Base-by-base conservation (phyloP, 2,329 filamentous ascomycete species). In the Arachnopeziza araneosa region DNA sequence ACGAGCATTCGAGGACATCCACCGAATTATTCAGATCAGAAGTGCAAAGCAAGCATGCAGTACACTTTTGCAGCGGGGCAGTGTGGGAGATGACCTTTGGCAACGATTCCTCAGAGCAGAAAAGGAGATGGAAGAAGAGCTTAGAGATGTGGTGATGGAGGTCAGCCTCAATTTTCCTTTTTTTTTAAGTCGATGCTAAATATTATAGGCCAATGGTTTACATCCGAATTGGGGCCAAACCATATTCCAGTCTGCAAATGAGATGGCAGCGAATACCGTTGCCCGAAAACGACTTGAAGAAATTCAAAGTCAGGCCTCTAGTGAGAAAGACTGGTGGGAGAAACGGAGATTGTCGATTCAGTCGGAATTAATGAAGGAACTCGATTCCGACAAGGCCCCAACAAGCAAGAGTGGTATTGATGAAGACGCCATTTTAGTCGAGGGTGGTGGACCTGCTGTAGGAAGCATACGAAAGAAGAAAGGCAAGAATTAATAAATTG, bases 161-260 rank as follows among this genome's bases (percentile, higher is more conserved):
- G 92, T 96, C 75, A 63, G 81, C 64, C n/a, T n/a, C 22, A n/a
- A 10, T 14, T 48, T 17, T 1, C 50, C 22, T 24, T 21, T 53
- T 21, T 5, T 50, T 55, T 9, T 49, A 50, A 30, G n/a, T 14
- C 14, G 2, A 24, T 58, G 56, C 65, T 73, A 62, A 73, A 60
- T 59, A 22, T 58, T 23, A 50, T 53, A 97, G 91, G 95, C 96
- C 69, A 98, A 98, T 73, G 92, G 90, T 22, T 89, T 97, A 65
- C 82, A 85, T 1, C 88, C 90, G 54, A 88, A 88, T 74, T 99
- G 95, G 95, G 95, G 95, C 63, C 88, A 95, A 72, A 86, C 84
- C 59, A 98, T 99, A 74, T 99, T 99, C 83, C 95, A 99, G 76
- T 93, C 90, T 52, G 95, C 95, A 58, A 96, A 96, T 76, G 95